Percentiles rank a stretch among this genome's conserved stretches.
Evolutionary conservation across 179 eudicot species (phyloP).

Genomic region (Silene vulgaris): DNA sequence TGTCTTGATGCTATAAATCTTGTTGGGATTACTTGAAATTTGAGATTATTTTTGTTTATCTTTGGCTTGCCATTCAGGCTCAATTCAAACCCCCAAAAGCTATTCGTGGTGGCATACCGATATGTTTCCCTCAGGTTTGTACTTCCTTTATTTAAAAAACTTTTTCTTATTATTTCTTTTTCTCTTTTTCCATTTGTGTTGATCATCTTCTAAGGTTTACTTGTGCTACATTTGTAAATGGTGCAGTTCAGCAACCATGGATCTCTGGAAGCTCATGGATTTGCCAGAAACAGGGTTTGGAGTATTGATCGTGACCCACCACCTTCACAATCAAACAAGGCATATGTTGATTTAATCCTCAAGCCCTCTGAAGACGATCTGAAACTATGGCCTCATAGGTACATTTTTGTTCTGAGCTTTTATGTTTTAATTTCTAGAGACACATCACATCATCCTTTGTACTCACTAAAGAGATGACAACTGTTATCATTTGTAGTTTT

Average conservation of each 20-base stretch:
- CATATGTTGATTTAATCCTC: conserved; percentile 68
- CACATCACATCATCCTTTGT: background rate
- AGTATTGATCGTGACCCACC: conserved; percentile 59
- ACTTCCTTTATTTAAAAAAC: background rate
- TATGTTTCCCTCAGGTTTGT: conserved; percentile 93
- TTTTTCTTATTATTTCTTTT: background rate
- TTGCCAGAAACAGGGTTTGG: conserved; percentile 93
- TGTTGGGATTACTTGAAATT: conserved; percentile 12
- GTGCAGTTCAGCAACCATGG: conserved; percentile 78
- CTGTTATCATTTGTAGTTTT: conserved; percentile 43
- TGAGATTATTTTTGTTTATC: background rate
- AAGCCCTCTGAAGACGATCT: conserved; percentile 85
- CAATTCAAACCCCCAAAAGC: conserved; percentile 83
- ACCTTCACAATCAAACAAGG: conserved; percentile 55
- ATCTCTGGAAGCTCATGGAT: conserved; percentile 80
- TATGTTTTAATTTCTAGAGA: background rate
- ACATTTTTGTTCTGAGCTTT: conserved; percentile 3
- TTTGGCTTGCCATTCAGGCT: conserved; percentile 50
- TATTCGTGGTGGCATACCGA: conserved; percentile 95
- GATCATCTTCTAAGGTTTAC: background rate
- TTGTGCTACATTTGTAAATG: conserved; percentile 13
- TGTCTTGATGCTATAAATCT: background rate
- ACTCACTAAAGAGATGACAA: conserved; percentile 13
- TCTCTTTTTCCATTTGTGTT: background rate
- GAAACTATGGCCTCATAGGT: conserved; percentile 92